A percentile compares a stretch with the other conserved stretches of the same genome.
phyloP scores from a whole-genome alignment of 2,329 filamentous ascomycete genomes.

The Aureobasidium leucospermi region DNA sequence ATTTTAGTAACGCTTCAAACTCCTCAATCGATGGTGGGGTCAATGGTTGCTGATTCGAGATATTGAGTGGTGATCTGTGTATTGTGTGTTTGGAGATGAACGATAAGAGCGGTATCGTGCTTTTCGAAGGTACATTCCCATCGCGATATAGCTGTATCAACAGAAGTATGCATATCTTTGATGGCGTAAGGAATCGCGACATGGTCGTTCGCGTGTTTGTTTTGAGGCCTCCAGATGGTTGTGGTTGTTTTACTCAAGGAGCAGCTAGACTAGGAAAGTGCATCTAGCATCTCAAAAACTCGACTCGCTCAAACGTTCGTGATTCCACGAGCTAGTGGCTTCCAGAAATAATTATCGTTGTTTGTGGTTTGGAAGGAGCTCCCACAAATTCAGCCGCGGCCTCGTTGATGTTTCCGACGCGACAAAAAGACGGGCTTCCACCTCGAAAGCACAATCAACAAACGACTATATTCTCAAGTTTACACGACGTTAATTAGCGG shows the following conservation, averaged over 20 bases:
- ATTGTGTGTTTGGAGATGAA: constrained; percentile 66
- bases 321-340: not conserved
- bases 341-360: not conserved
- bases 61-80: constrained; percentile 15
- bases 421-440: not conserved
- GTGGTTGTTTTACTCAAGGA: not conserved
- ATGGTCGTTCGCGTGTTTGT: constrained; percentile 39
- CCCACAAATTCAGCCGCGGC: not conserved
- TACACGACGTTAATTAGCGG: too few relatives aligned
- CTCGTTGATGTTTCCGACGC: not conserved
- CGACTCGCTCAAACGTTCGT: not conserved
- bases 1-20: constrained; percentile 26
- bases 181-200: constrained; percentile 79
- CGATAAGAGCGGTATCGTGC: constrained; percentile 62
- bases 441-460: not conserved
- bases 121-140: constrained; percentile 19
- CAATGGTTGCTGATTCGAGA: not conserved
- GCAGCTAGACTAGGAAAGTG: not conserved
- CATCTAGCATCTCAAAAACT: not conserved
- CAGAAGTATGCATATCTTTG: constrained; percentile 74
- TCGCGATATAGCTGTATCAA: constrained; percentile 68
- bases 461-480: not conserved
- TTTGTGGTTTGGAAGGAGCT: not conserved
- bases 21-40: constrained; percentile 34
- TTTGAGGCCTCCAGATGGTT: not conserved